phyloP scores from a whole-genome alignment of 257 asterid genomes.

The Catharanthus roseus region DNA sequence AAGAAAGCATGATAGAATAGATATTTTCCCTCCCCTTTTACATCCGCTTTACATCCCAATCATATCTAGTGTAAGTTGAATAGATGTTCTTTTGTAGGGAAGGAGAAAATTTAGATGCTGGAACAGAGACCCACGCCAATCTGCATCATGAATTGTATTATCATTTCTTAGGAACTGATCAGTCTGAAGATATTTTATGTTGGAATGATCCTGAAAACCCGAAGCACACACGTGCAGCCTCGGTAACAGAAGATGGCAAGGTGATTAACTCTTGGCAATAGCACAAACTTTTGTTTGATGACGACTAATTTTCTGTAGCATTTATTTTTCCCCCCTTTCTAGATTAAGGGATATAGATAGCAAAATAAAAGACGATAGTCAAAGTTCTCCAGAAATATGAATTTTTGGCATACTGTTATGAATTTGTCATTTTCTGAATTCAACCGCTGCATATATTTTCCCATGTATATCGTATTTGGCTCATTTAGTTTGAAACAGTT shows the following conservation, averaged over 20 bases:
- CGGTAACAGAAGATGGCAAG: conserved; percentile 91
- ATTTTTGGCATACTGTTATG: background rate
- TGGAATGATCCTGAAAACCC: conserved; percentile 88
- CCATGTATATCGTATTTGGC: background rate
- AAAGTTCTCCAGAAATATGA: background rate
- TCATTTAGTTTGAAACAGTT: background rate
- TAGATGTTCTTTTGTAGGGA: conserved; percentile 40
- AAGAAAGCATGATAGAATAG: background rate
- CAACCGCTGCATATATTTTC: too few species aligned
- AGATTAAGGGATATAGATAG: background rate
- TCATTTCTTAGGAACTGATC: conserved; percentile 87
- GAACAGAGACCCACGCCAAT: conserved; percentile 77
- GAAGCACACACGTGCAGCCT: conserved; percentile 54
- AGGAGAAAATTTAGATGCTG: conserved; percentile 69
- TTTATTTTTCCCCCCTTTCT: background rate
- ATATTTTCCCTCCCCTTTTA: background rate
- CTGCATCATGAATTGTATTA: conserved; percentile 85
- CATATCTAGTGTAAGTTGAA: background rate
- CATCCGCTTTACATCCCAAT: too few species aligned
- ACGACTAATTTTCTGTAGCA: background rate
- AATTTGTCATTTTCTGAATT: too few species aligned
- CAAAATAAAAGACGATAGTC: background rate
- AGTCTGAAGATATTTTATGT: conserved; percentile 80
- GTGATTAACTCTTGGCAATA: conserved; percentile 26
- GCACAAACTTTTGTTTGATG: background rate